Percentiles rank a stretch among this genome's conserved stretches.
phyloP scores from a whole-genome alignment of 805 yeast genomes.

The Scheffersomyces stipitis region DNA sequence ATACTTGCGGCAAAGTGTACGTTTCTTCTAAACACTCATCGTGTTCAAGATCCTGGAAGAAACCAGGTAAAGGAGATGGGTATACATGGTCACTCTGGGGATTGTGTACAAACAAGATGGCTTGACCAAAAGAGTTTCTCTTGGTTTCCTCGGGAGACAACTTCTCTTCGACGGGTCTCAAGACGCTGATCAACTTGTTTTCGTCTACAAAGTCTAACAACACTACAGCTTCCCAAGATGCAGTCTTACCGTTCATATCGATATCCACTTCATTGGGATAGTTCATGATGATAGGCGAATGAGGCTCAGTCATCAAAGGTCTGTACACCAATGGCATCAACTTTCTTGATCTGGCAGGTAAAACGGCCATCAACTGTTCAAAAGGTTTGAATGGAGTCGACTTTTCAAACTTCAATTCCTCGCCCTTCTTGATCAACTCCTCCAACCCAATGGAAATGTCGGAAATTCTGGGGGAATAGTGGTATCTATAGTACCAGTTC shows the following conservation, averaged over 20 bases:
- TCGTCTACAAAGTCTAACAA: slow-evolving; percentile 90
- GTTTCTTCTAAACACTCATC: slow-evolving; percentile 72
- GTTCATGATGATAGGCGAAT: slow-evolving; percentile 85
- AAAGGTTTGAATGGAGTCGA: slow-evolving; percentile 88
- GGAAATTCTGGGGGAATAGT: slow-evolving; percentile 92
- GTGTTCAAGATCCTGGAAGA: slow-evolving; percentile 74
- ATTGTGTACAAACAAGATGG: slow-evolving; percentile 67
- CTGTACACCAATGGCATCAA: slow-evolving; percentile 79
- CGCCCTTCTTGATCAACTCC: slow-evolving; percentile 36
- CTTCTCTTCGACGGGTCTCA: slow-evolving; percentile 62
- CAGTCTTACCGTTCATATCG: slow-evolving; percentile 93
- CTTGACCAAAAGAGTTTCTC: slow-evolving; percentile 75
- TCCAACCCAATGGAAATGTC: slow-evolving; percentile 76
- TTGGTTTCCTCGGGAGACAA: slow-evolving; percentile 67
- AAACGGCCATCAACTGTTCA: slow-evolving; percentile 95
- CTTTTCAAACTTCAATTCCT: slow-evolving; percentile 54
- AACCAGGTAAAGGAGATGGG: slow-evolving; percentile 73
- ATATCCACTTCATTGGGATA: slow-evolving; percentile 86
- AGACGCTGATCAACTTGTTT: slow-evolving; percentile 65
- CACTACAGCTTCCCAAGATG: slow-evolving; percentile 98
- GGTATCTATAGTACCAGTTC: slow-evolving; percentile 92
- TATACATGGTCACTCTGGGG: slow-evolving; percentile 71
- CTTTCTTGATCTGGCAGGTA: slow-evolving; percentile 85
- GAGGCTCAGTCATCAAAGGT: slow-evolving; percentile 78
- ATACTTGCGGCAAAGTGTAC: slow-evolving; percentile 52